Base-by-base conservation (phyloP, 768 basidiomycete species). In the Phylloporus scabripes region DNA sequence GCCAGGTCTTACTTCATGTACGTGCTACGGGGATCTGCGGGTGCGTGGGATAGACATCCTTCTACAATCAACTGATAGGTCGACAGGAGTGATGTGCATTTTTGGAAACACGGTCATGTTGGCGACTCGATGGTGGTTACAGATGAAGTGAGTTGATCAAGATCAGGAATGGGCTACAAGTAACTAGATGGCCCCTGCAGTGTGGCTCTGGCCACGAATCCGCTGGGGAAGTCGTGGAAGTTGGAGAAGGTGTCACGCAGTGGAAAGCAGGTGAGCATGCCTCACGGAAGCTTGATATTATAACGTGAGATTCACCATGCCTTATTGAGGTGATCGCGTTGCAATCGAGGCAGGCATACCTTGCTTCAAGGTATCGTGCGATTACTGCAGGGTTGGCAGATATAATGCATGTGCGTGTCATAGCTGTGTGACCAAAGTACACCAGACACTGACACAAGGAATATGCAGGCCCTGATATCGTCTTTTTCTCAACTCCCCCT, bases 131-230 rank as follows among this genome's bases (percentile, higher is more conserved):
- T 84, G 83, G 69, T 85, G 20, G 82, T 84, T 24, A 80, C 77
- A 12, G 82, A 83, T 51, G 82, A 84, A 68, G 81, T 79, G 49
- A 52, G 59, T 37, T 39, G 2, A n/a, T 17, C 15, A 32, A 15
- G 8, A 17, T 38, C 47, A 4, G 17, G 24, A 39, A 34, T 29
- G 28, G 11, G 28, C 32, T 21, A 1, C 43, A 39, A 46, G 38
- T 29, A 33, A 39, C 21, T 41, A 24, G 36, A 21, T 23, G 12
- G 18, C 32, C 21, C 26, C 4, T 50, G 42, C 9, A 83, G 81
- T 83, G 82, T 49, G 82, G 82, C 31, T 80, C 81, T 38, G 83
- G 83, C 26, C 83, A 85, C 51, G 83, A 85, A 63, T 83, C 82
- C 46, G 83, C 83, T 29, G 83, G 83, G 20, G 79, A 83, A 60